phyloP scores from a whole-genome alignment of 352 stramenopile species.

The Pythium insidiosum region DNA sequence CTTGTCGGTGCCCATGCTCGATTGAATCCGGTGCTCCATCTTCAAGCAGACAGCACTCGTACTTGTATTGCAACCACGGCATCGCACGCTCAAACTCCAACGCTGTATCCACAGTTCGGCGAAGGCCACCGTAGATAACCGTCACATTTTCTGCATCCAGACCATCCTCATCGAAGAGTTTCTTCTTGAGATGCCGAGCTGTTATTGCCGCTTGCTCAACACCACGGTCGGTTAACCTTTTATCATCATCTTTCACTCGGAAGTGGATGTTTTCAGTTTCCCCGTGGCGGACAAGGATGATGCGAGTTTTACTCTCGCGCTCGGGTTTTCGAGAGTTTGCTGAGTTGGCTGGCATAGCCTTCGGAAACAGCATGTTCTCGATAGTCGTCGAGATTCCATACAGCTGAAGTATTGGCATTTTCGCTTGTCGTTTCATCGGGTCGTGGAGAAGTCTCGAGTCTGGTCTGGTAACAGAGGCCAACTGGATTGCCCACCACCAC shows the following conservation, averaged over 20 bases:
- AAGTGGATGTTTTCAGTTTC: slow-evolving; percentile 85
- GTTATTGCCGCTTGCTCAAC: slow-evolving; percentile 49
- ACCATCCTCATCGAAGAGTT: slow-evolving; percentile 23
- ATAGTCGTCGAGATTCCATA: slow-evolving; percentile 38
- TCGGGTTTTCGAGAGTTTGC: background rate
- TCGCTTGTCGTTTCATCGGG: slow-evolving; percentile 28
- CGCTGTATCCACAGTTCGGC: slow-evolving; percentile 62
- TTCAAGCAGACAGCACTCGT: slow-evolving; percentile 65
- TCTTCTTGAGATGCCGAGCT: slow-evolving; percentile 34
- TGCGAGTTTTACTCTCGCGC: slow-evolving; percentile 32
- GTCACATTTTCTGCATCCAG: slow-evolving; percentile 31
- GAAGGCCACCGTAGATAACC: slow-evolving; percentile 59
- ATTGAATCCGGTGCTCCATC: slow-evolving; percentile 60
- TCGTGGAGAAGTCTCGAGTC: slow-evolving; percentile 38
- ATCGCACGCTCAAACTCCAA: slow-evolving; percentile 45
- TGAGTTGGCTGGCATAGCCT: slow-evolving; percentile 14
- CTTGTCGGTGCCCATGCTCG: slow-evolving; percentile 36
- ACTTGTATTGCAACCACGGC: slow-evolving; percentile 53
- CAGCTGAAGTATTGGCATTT: slow-evolving; percentile 37
- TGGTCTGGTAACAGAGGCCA: slow-evolving; percentile 37
- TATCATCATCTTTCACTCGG: slow-evolving; percentile 59
- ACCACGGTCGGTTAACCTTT: slow-evolving; percentile 52
- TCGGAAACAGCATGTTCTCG: slow-evolving; percentile 58
- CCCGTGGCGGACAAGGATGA: slow-evolving; percentile 69
- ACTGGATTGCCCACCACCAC: slow-evolving; percentile 73